A percentile compares a stretch with the other conserved stretches of the same genome.
Evolutionary conservation across 257 asterid genomes (phyloP).

Genomic region (Rubia yunnanensis): DNA sequence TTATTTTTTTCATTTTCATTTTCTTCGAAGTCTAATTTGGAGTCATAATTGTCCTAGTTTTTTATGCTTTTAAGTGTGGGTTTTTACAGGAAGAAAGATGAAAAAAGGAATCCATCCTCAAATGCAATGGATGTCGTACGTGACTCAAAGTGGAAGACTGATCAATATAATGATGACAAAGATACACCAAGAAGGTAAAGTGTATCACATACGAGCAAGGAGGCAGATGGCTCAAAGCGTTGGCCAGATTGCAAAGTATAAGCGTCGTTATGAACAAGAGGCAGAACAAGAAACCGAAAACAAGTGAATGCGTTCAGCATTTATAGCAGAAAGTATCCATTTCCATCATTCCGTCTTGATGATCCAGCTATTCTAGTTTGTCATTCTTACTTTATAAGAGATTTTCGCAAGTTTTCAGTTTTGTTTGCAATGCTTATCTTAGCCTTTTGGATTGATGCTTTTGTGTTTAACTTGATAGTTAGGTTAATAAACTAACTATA

Average conservation of each 20-base stretch:
- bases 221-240: conserved; percentile 61
- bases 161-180: conserved; percentile 58
- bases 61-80: conserved; percentile 11
- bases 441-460: not conserved
- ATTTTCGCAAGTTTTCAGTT: no score
- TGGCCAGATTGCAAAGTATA: conserved; percentile 68
- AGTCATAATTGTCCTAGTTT: not conserved
- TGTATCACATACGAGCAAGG: conserved; percentile 58
- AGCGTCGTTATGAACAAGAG: conserved; percentile 49
- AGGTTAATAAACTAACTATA: no score
- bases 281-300: conserved; percentile 31
- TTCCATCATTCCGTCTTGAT: not conserved
- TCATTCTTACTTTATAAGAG: not conserved
- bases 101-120: conserved; percentile 84
- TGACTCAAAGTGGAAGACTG: conserved; percentile 68
- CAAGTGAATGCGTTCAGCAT: conserved; percentile 1
- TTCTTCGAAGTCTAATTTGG: not conserved
- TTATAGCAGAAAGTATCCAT: not conserved
- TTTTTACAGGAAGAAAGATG: conserved; percentile 33
- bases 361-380: not conserved
- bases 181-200: conserved; percentile 60
- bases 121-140: conserved; percentile 70
- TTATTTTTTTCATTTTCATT: no score
- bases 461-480: not conserved
- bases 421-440: not conserved